Percentiles rank a stretch among this genome's conserved stretches.
These are phyloP conservation scores for Cyanidium caldarium DNA, from an alignment of 23 red algal species.

Conservation along the genomic window DNA sequence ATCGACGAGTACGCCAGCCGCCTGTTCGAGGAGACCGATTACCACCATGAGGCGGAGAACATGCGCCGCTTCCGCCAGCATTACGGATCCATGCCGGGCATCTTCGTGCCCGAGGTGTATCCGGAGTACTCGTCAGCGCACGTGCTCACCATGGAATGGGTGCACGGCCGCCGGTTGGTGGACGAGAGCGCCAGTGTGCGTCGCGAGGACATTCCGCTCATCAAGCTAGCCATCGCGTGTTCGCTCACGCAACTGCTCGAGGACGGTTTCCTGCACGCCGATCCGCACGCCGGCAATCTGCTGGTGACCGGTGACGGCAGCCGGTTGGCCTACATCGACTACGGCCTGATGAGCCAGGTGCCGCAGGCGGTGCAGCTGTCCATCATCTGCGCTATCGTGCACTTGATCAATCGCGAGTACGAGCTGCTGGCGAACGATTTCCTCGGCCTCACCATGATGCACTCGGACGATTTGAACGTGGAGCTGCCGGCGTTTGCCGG, in stretches of 20 bases:
- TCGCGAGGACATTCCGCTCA: constrained; percentile 30
- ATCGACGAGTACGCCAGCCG: constrained; percentile 81
- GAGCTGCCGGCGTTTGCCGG: constrained; percentile 34
- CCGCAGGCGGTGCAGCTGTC: constrained; percentile 33
- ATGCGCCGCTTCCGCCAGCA: constrained; percentile 50
- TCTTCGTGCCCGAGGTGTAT: constrained; percentile 56
- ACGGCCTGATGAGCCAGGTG: constrained; percentile 48
- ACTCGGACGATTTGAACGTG: constrained; percentile 53
- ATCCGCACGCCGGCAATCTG: constrained; percentile 31
- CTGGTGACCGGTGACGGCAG: constrained; percentile 7
- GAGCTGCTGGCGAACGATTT: constrained; percentile 59
- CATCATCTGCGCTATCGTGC: constrained; percentile 65
- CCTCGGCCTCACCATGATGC: constrained; percentile 56
- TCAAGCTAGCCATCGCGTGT: constrained; percentile 67
- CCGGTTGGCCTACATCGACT: constrained; percentile 68
- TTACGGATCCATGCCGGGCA: constrained; percentile 29
- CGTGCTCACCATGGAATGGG: constrained; percentile 81
- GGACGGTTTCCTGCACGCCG: constrained; percentile 58
- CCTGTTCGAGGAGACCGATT: constrained; percentile 80
- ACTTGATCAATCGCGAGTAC: constrained; percentile 81
- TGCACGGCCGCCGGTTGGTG: constrained; percentile 47
- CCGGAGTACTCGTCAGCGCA: constrained; percentile 44
- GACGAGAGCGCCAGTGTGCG: constrained; percentile 38
- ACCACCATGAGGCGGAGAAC: constrained; percentile 48
- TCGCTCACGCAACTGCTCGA: constrained; percentile 59